Conservation (phyloP, 768 basidiomycete genomes). For the Xerocomellus chrysenteron region DNA sequence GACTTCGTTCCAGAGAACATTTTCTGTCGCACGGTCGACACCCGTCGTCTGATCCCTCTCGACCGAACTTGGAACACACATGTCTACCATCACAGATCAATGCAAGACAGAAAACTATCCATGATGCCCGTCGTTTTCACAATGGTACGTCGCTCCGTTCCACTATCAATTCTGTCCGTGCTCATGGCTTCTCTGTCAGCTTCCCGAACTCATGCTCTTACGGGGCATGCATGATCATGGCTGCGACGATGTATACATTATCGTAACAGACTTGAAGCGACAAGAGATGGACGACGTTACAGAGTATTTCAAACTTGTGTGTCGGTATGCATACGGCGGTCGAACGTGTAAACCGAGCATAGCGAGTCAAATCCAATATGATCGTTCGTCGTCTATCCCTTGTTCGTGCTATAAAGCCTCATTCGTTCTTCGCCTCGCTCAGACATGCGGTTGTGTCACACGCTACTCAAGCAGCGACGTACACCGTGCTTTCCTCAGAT, state of each 20-base stretch:
- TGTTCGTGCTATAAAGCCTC: constrained; percentile 2
- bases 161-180: neutral
- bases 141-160: constrained; percentile 49
- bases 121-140: constrained; percentile 84
- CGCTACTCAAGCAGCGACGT: constrained; percentile 65
- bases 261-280: constrained; percentile 75
- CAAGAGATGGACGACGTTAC: constrained; percentile 81
- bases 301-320: constrained; percentile 75
- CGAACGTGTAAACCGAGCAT: constrained; percentile 61
- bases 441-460: constrained; percentile 70
- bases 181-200: constrained; percentile 36
- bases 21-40: constrained; percentile 77
- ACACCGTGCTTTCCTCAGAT: constrained; percentile 82
- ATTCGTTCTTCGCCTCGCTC: neutral
- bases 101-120: constrained; percentile 67
- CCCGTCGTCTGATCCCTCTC: constrained; percentile 72
- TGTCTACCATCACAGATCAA: constrained; percentile 74
- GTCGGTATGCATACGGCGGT: constrained; percentile 62
- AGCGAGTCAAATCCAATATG: constrained; percentile 64
- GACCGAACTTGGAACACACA: constrained; percentile 83
- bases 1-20: constrained; percentile 78
- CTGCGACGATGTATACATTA: constrained; percentile 76
- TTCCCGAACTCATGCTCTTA: constrained; percentile 77
- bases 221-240: constrained; percentile 80
- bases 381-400: constrained; percentile 50